phyloP scores from a whole-genome alignment of 352 stramenopile genomes.

The Phytophthora macrochlamydospora region DNA sequence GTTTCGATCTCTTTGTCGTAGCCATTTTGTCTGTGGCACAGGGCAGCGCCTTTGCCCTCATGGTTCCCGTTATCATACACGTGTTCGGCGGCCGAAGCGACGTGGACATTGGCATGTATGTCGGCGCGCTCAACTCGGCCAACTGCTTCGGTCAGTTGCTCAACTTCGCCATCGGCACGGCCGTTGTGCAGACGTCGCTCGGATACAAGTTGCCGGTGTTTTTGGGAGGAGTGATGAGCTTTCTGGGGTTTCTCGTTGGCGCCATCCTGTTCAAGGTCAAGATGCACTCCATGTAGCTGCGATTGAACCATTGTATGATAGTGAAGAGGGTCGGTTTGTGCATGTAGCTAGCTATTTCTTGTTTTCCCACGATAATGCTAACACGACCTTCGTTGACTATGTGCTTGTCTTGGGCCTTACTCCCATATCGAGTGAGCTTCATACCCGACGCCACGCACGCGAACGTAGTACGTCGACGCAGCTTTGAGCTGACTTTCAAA shows the following conservation, averaged over 20 bases:
- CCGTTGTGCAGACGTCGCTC: background rate
- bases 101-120: background rate
- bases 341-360: background rate
- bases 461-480: no score
- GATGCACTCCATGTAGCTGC: slow-evolving; percentile 12
- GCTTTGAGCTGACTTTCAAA: no score
- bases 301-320: background rate
- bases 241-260: background rate
- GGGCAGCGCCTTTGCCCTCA: slow-evolving; percentile 38
- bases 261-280: background rate
- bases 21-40: slow-evolving; percentile 39
- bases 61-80: slow-evolving; percentile 52
- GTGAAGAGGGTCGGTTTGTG: background rate
- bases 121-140: background rate
- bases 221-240: background rate
- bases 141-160: background rate
- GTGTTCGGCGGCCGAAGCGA: slow-evolving; percentile 16
- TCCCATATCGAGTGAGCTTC: background rate
- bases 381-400: background rate
- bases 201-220: background rate
- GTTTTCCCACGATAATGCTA: background rate
- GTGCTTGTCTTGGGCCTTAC: no score
- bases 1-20: slow-evolving; percentile 30
- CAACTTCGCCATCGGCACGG: background rate
- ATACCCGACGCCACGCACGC: no score